Percentiles rank a stretch among this genome's conserved stretches.
Conservation (phyloP, 2,329 filamentous ascomycete genomes). For the Fusarium cicatricum region DNA sequence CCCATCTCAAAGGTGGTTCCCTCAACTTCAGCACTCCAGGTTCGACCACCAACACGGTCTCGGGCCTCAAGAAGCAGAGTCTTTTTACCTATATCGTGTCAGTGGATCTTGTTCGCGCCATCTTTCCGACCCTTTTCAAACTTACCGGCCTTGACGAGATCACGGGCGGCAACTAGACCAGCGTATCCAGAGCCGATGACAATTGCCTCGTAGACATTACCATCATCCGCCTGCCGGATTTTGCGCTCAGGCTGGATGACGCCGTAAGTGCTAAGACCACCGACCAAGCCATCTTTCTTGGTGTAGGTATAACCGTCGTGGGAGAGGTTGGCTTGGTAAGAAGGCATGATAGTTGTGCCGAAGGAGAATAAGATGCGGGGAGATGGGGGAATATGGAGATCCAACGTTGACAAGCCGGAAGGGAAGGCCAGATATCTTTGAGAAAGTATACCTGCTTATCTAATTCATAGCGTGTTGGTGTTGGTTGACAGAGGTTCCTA, state of each 20-base stretch:
- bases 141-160: conserved; percentile 12
- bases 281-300: conserved; percentile 1
- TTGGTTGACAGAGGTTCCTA: too few species aligned
- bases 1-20: conserved; percentile 15
- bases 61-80: conserved; percentile 14
- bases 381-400: too few species aligned
- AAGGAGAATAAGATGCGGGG: too few species aligned
- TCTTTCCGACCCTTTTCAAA: not conserved
- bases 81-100: not conserved
- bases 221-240: not conserved
- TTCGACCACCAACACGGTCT: conserved; percentile 12
- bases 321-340: conserved; percentile 10
- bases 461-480: too few species aligned
- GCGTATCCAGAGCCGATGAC: conserved; percentile 4
- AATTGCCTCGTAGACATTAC: conserved; percentile 1
- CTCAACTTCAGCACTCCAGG: conserved; percentile 7
- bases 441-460: too few species aligned
- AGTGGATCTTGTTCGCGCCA: not conserved
- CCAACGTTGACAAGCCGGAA: too few species aligned
- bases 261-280: conserved; percentile 7
- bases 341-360: not conserved
- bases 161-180: conserved; percentile 7
- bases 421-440: too few species aligned
- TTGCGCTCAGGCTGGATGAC: conserved; percentile 9
- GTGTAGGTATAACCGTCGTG: conserved; percentile 12